Conservation (phyloP, 805 yeast genomes). For the Spathaspora hagerdaliae region DNA sequence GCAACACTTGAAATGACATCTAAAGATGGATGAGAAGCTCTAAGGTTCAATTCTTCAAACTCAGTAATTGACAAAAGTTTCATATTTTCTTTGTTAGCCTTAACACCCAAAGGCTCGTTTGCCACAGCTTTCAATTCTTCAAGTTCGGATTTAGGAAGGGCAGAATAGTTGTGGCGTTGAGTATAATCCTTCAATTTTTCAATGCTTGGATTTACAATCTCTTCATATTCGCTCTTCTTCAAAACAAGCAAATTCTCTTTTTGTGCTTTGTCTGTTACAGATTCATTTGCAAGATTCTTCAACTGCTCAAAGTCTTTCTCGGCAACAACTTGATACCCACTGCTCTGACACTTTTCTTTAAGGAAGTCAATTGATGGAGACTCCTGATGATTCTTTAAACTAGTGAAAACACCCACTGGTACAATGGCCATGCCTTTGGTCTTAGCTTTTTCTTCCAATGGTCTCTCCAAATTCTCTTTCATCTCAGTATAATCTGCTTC, state of each 20-base stretch:
- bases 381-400: slow-evolving; percentile 11
- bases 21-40: slow-evolving; percentile 12
- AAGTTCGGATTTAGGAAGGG: slow-evolving; percentile 9
- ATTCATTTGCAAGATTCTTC: slow-evolving; percentile 5
- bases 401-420: slow-evolving; percentile 6
- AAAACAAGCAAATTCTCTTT: slow-evolving; percentile 12
- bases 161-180: slow-evolving; percentile 5
- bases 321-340: slow-evolving; percentile 12
- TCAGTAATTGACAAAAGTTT: slow-evolving; percentile 12
- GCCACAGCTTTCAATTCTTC: slow-evolving; percentile 8
- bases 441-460: slow-evolving; percentile 8
- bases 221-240: slow-evolving; percentile 8
- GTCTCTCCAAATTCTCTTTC: slow-evolving; percentile 4
- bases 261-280: slow-evolving; percentile 14
- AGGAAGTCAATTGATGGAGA: slow-evolving; percentile 12
- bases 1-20: background rate
- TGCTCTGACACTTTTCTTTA: slow-evolving; percentile 10
- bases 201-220: slow-evolving; percentile 1
- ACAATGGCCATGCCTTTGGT: slow-evolving; percentile 10
- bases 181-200: slow-evolving; percentile 5
- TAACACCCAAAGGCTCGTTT: slow-evolving; percentile 7
- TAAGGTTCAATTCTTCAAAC: slow-evolving; percentile 17
- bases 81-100: slow-evolving; percentile 7
- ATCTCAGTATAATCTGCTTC: slow-evolving; percentile 8
- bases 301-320: slow-evolving; percentile 9